A percentile compares a stretch with the other conserved stretches of the same genome.
phyloP scores from a whole-genome alignment of 2,329 filamentous ascomycete genomes.

The Ceratocystis colombiana region DNA sequence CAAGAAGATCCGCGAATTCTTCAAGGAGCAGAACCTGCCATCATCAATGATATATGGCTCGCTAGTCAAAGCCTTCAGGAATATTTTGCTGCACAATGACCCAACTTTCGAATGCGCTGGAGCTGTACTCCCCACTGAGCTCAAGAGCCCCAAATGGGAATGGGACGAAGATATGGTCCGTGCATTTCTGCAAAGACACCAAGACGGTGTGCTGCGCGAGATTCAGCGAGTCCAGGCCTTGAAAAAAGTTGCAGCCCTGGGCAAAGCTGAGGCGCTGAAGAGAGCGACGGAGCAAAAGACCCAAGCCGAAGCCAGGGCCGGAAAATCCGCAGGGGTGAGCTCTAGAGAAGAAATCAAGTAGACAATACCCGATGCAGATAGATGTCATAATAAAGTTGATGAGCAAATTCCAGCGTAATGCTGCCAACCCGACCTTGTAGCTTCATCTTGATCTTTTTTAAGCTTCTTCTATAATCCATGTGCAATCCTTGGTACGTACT shows the following conservation, averaged over 20 bases:
- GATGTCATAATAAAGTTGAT: not conserved
- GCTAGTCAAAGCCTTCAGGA: slow-evolving; percentile 39
- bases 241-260: slow-evolving; percentile 30
- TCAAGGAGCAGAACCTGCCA: slow-evolving; percentile 30
- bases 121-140: slow-evolving; percentile 1
- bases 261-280: not conserved
- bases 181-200: slow-evolving; percentile 38
- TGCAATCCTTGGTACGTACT: not conserved
- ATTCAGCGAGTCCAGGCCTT: not conserved
- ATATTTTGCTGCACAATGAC: slow-evolving; percentile 41
- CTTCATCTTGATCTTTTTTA: not conserved
- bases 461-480: not conserved
- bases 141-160: slow-evolving; percentile 33
- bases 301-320: not conserved
- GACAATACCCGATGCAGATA: not conserved
- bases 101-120: slow-evolving; percentile 33
- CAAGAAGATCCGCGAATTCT: slow-evolving; percentile 36
- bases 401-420: not conserved
- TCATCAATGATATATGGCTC: slow-evolving; percentile 26
- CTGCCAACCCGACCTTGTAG: not conserved
- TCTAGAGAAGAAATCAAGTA: not conserved
- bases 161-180: slow-evolving; percentile 37
- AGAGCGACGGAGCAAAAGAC: not conserved
- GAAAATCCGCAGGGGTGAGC: not conserved
- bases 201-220: slow-evolving; percentile 18